phyloP scores from a whole-genome alignment of 2,329 filamentous ascomycete species.

The Phyllosticta citriasiana region DNA sequence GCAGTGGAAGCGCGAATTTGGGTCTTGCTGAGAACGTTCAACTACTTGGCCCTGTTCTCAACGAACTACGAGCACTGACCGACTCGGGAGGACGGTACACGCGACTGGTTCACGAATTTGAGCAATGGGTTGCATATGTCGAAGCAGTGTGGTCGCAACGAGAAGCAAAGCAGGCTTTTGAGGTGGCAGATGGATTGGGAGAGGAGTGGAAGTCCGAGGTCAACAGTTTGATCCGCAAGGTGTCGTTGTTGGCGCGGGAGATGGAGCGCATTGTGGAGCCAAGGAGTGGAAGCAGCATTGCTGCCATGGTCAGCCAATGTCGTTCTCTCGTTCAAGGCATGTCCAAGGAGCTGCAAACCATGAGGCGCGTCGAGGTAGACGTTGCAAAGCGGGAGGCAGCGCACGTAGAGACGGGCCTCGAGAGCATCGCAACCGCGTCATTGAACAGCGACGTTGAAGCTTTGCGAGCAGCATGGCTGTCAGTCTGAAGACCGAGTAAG shows the following conservation, averaged over 20 bases:
- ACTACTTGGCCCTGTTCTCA: constrained; percentile 24
- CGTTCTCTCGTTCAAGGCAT: constrained; percentile 22
- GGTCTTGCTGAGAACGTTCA: constrained; percentile 26
- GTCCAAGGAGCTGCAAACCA: constrained; percentile 23
- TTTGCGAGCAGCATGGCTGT: neutral
- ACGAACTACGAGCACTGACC: constrained; percentile 25
- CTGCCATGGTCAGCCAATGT: constrained; percentile 21
- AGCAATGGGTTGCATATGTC: constrained; percentile 23
- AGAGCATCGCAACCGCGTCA: neutral
- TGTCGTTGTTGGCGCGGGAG: constrained; percentile 22
- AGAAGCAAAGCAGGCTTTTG: constrained; percentile 3
- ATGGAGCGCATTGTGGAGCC: constrained; percentile 22
- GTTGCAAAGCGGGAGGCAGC: constrained; percentile 23
- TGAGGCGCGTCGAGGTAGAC: constrained; percentile 23
- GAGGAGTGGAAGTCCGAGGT: constrained; percentile 26
- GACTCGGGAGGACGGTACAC: constrained; percentile 24
- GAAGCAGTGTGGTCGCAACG: constrained; percentile 20
- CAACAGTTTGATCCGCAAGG: constrained; percentile 24
- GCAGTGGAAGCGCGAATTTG: constrained; percentile 16
- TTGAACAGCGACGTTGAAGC: neutral
- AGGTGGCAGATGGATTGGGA: constrained; percentile 19
- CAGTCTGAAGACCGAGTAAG: neutral
- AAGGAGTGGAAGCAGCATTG: constrained; percentile 23
- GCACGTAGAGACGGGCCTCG: constrained; percentile 22
- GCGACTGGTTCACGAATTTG: constrained; percentile 22